These are phyloP conservation scores for Peltaster fructicola DNA, from an alignment of 2,329 filamentous ascomycete species.

Conservation along the genomic window DNA sequence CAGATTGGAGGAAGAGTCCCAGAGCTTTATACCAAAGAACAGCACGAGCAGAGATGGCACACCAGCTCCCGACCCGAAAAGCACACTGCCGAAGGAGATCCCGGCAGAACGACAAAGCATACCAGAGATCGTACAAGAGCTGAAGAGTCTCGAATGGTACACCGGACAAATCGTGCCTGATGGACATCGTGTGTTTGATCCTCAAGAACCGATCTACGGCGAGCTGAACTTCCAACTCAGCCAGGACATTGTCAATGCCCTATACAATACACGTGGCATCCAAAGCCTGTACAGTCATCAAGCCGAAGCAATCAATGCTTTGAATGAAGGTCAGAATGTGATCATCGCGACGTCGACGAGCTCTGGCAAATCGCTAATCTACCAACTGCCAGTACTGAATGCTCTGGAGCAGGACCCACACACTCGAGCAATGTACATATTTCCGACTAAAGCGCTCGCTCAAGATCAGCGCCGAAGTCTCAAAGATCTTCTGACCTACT, in stretches of 20 bases:
- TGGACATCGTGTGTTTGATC: conserved; percentile 78
- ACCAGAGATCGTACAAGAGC: conserved; percentile 66
- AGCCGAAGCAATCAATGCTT: conserved; percentile 76
- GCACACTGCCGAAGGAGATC: conserved; percentile 49
- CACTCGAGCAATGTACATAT: conserved; percentile 89
- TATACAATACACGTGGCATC: conserved; percentile 84
- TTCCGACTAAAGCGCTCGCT: conserved; percentile 88
- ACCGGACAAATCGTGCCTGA: conserved; percentile 82
- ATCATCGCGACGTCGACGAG: conserved; percentile 91
- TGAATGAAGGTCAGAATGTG: conserved; percentile 67
- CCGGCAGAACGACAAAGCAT: conserved; percentile 66
- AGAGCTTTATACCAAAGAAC: conserved; percentile 44
- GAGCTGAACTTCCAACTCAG: conserved; percentile 74
- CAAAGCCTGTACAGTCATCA: conserved; percentile 80
- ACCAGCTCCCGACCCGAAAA: conserved; percentile 22
- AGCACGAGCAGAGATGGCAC: conserved; percentile 27
- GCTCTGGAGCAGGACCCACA: conserved; percentile 61
- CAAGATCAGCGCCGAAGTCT: conserved; percentile 86
- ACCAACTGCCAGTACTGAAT: conserved; percentile 81
- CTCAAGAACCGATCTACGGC: conserved; percentile 64
- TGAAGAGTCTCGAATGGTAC: conserved; percentile 75
- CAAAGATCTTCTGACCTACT: conserved; percentile 65
- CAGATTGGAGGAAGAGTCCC: conserved; percentile 40
- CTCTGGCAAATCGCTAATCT: conserved; percentile 95
- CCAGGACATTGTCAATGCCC: conserved; percentile 81